Evolutionary conservation across 176 grass and related monocot genomes (phyloP), one percentile per base, ranked within the genome.

Genomic region (Carex littledalei): DNA sequence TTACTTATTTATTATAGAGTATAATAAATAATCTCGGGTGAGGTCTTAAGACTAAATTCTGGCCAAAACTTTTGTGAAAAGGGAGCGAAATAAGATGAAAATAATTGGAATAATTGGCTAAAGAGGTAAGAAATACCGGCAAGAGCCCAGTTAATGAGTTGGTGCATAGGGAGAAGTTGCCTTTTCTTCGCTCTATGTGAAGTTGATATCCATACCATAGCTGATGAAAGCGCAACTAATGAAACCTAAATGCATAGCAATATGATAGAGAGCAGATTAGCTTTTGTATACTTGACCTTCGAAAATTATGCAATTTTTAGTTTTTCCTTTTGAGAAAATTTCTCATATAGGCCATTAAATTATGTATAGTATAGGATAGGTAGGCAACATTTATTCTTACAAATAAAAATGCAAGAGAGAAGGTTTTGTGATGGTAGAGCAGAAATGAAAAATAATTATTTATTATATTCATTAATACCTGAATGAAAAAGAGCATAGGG

Each of bases 141-240:
- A 84, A 94, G 84, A 52, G 68, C 87, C 95, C 95, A 97, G 67
- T 97, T 97, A 67, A 93, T 91, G 70, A 97, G 76, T 80, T 97
- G 95, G 82, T 97, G 95, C 73, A 93, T 64, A 37, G 89, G 81
- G 63, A 90, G 92, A 67, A 97, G 84, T 84, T 91, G 90, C 89
- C 87, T 93, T 80, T 93, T 92, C 84, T 84, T 78, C 72, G 92
- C 83, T 62, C 95, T 90, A 71, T 97, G 92, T 54, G 92, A 93
- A 52, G 95, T 97, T 16, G 95, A 94, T 80, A 97, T 63, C 88
- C 92, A 88, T 71, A 97, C 95, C 92, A 97, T 97, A 84, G 90
- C 67, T 15, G 92, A 93, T 88, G 95, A 94, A 78, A 97, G 55
- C 54, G 50, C 92, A 67, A 97, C 89, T 63, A 97, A 91, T 87